A percentile compares a stretch with the other conserved stretches of the same genome.
phyloP scores from a whole-genome alignment of 2,329 filamentous ascomycete species.

The Aureobasidium leucospermi region DNA sequence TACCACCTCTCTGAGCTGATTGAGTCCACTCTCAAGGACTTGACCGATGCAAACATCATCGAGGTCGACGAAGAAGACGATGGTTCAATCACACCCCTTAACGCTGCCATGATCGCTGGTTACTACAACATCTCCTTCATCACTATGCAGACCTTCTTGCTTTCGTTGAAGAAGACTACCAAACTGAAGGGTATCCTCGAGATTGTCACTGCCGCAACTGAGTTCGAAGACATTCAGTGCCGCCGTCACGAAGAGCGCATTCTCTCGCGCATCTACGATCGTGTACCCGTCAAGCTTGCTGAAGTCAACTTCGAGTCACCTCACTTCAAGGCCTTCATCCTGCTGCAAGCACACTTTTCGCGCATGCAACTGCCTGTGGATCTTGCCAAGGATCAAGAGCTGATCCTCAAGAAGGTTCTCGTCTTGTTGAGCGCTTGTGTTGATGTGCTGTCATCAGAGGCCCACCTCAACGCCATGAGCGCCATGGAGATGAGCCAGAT shows the following conservation, averaged over 20 bases:
- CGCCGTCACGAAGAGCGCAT: conserved; percentile 84
- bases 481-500: conserved; percentile 99
- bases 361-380: conserved; percentile 95
- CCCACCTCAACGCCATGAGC: conserved; percentile 92
- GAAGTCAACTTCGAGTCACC: conserved; percentile 83
- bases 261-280: conserved; percentile 86
- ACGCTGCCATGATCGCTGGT: conserved; percentile 94
- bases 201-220: conserved; percentile 92
- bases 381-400: conserved; percentile 89
- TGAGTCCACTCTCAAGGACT: conserved; percentile 82
- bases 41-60: conserved; percentile 89
- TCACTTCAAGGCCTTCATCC: conserved; percentile 96
- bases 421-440: conserved; percentile 86
- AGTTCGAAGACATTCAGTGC: conserved; percentile 93
- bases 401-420: conserved; percentile 75
- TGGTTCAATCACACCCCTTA: conserved; percentile 79
- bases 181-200: conserved; percentile 96
- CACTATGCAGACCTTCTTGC: conserved; percentile 96
- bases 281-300: conserved; percentile 90
- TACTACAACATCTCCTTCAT: conserved; percentile 99
- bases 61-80: conserved; percentile 85
- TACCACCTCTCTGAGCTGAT: conserved; percentile 91
- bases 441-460: conserved; percentile 91
- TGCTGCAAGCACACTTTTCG: conserved; percentile 94
- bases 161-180: conserved; percentile 79